phyloP scores from a whole-genome alignment of 2,329 filamentous ascomycete genomes.

The Fusarium albidum region DNA sequence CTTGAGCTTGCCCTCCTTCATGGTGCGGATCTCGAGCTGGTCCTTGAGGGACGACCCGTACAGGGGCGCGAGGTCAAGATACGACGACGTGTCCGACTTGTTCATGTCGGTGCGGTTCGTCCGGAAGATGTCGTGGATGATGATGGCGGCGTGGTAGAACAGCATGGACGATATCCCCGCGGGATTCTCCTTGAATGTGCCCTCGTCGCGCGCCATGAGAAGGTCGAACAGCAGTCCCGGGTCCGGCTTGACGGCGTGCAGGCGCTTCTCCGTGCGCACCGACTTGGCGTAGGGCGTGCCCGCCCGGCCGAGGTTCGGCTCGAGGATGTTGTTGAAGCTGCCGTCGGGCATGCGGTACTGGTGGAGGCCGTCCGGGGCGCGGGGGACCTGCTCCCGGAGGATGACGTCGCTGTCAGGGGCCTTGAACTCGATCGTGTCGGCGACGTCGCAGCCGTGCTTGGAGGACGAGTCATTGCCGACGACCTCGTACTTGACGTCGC shows the following conservation, averaged over 20 bases:
- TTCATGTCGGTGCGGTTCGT: slow-evolving; percentile 66
- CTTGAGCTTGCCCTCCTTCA: slow-evolving; percentile 73
- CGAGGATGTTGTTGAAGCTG: slow-evolving; percentile 63
- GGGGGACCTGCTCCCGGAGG: slow-evolving; percentile 47
- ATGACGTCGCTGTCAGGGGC: slow-evolving; percentile 48
- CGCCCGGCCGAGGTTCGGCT: slow-evolving; percentile 70
- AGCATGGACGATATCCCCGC: slow-evolving; percentile 78
- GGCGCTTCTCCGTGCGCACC: slow-evolving; percentile 64
- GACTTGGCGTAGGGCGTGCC: slow-evolving; percentile 74
- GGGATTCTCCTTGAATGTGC: slow-evolving; percentile 67
- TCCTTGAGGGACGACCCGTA: slow-evolving; percentile 74
- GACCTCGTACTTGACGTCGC: slow-evolving; percentile 51
- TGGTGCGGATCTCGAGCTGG: slow-evolving; percentile 69
- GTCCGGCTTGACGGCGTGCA: slow-evolving; percentile 69
- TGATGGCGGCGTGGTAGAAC: slow-evolving; percentile 77
- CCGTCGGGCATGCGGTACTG: slow-evolving; percentile 50
- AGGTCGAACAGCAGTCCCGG: slow-evolving; percentile 73
- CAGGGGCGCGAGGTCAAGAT: slow-evolving; percentile 76
- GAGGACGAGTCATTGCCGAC: slow-evolving; percentile 43
- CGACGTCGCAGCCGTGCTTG: slow-evolving; percentile 43
- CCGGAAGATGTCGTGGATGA: slow-evolving; percentile 49
- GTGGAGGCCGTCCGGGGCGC: slow-evolving; percentile 47
- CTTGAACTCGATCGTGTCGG: slow-evolving; percentile 50
- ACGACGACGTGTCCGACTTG: slow-evolving; percentile 74
- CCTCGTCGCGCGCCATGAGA: slow-evolving; percentile 65